phyloP scores from a whole-genome alignment of 2,329 filamentous ascomycete genomes.

The Eurotiales sp. region DNA sequence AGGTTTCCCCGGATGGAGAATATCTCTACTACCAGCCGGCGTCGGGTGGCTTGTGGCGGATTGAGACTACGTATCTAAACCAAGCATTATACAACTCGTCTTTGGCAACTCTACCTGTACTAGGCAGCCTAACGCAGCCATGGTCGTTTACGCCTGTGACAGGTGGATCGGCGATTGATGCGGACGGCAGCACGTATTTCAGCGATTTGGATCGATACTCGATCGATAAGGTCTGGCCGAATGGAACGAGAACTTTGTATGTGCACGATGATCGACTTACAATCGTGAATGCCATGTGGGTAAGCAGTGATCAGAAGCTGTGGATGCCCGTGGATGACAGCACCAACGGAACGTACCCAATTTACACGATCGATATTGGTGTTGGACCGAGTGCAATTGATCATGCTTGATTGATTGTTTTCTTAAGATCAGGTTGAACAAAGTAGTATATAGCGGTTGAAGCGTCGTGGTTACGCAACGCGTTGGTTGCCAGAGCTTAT shows the following conservation, averaged over 20 bases:
- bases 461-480: no score
- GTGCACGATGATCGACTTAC: neutral
- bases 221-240: neutral
- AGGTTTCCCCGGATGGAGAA: conserved; percentile 33
- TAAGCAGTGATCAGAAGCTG: neutral
- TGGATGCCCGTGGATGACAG: conserved; percentile 3
- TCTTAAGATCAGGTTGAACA: no score
- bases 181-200: conserved; percentile 34
- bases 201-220: conserved; percentile 33
- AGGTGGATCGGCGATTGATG: conserved; percentile 38
- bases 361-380: neutral
- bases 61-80: conserved; percentile 31
- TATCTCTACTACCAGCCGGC: conserved; percentile 36
- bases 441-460: no score
- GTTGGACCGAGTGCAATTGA: neutral
- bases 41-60: conserved; percentile 29
- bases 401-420: neutral
- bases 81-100: conserved; percentile 31
- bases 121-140: conserved; percentile 25
- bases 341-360: neutral
- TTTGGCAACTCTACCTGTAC: conserved; percentile 20
- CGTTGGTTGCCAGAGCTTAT: no score
- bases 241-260: neutral
- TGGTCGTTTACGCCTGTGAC: conserved; percentile 34
- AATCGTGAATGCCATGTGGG: conserved; percentile 5